These are phyloP conservation scores for Tuber indicum DNA, from an alignment of 495 filamentous ascomycete genomes.

Conservation along the genomic window DNA sequence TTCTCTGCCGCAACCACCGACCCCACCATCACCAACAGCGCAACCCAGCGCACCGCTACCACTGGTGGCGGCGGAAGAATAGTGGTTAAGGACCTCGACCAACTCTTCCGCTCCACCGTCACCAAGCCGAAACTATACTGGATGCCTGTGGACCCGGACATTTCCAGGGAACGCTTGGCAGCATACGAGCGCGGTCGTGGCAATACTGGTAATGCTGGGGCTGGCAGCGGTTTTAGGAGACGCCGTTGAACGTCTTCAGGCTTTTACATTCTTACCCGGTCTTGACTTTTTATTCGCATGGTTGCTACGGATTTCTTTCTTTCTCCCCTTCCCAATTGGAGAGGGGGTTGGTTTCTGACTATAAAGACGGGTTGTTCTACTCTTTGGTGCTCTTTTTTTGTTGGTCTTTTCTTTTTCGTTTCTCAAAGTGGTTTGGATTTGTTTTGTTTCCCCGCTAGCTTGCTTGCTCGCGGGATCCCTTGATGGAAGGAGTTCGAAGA, in stretches of 20 bases:
- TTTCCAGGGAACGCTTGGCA: conserved; percentile 38
- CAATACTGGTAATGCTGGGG: neutral
- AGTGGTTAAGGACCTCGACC: conserved; percentile 47
- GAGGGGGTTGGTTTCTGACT: conserved; percentile 5
- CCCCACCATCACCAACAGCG: neutral
- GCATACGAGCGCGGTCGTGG: neutral
- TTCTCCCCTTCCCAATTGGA: neutral
- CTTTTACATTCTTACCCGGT: neutral
- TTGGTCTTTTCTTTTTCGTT: neutral
- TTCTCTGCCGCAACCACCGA: neutral
- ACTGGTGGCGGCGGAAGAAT: conserved; percentile 5
- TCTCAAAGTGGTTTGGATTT: conserved; percentile 5
- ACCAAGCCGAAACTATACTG: conserved; percentile 67
- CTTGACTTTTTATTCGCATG: neutral
- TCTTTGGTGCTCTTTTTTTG: neutral
- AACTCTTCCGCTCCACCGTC: conserved; percentile 57
- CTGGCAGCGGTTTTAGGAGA: conserved; percentile 8
- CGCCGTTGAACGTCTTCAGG: conserved; percentile 3
- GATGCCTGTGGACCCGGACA: conserved; percentile 49
- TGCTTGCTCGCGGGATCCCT: neutral
- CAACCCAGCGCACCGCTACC: neutral
- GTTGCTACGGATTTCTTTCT: conserved; percentile 6
- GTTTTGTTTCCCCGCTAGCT: neutral
- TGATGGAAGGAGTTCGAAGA: neutral
- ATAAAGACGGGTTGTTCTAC: conserved; percentile 1